Evolutionary conservation across 768 basidiomycete genomes (phyloP).

Genomic region (Dentipellis fragilis): DNA sequence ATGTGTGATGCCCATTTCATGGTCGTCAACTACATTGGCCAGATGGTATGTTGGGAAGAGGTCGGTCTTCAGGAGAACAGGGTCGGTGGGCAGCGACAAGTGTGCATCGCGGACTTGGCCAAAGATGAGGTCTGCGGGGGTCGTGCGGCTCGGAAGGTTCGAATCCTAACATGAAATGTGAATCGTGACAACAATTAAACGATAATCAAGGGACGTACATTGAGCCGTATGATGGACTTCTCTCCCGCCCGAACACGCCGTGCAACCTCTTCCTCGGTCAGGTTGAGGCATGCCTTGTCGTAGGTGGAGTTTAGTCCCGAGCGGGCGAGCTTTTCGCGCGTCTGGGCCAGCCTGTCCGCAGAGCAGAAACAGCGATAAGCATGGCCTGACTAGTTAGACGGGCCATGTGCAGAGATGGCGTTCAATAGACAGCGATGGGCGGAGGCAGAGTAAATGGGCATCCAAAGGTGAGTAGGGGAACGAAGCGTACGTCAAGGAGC

Average conservation of each 20-base stretch:
- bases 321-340: constrained; percentile 60
- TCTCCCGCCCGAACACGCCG: constrained; percentile 67
- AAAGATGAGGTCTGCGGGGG: constrained; percentile 61
- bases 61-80: constrained; percentile 87
- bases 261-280: constrained; percentile 79
- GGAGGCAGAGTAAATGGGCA: neutral
- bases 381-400: constrained; percentile 53
- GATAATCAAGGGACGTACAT: constrained; percentile 40
- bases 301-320: constrained; percentile 74
- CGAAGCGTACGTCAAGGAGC: constrained; percentile 57
- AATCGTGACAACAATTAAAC: neutral
- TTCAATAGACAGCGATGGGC: neutral
- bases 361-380: constrained; percentile 97
- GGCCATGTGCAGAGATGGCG: neutral
- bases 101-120: constrained; percentile 65
- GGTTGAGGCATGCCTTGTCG: constrained; percentile 79
- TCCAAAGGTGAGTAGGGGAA: neutral
- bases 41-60: constrained; percentile 93
- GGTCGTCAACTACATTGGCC: constrained; percentile 92
- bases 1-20: constrained; percentile 93
- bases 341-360: constrained; percentile 53
- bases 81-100: constrained; percentile 76
- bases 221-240: constrained; percentile 76
- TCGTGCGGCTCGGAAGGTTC: constrained; percentile 38
- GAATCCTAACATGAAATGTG: constrained; percentile 36